Base-by-base conservation (phyloP, 1,139 yeast species). In the Geotrichum carabidarum region DNA sequence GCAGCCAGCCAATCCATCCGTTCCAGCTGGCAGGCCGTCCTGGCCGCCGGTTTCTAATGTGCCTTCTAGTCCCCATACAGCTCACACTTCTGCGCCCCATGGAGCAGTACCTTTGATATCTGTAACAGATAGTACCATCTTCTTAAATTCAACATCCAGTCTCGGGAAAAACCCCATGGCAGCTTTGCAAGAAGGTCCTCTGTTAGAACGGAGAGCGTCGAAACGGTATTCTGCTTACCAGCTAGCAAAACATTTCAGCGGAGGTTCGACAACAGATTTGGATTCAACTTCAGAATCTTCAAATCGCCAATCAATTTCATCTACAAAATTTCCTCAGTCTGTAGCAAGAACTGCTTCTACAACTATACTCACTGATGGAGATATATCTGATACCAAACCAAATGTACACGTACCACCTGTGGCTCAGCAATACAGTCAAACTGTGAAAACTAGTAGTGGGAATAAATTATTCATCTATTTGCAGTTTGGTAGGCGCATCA, bases 191-290 rank as follows among this genome's bases (percentile, higher is more conserved):
- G 81, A 83, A 48, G 88, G 91, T 1, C 86, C 86, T 55, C 85
- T 86, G 1, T 72, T 93, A 45, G 95, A 86, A 71, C 78, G 99
- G 60, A 79, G 97, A 58, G 99, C 98, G 0, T 90, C 97, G 0
- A 80, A 88, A 61, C 74, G 98, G 58, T 91, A 86, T 66, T 88
- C 96, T 31, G 96, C 97, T 0, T 91, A 90, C 61, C 98, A 91
- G 65, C 86, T 84, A 70, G 91, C 95, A 1, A 86, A 86, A 63
- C 76, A 87, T 22, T 77, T 89, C 0, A 83, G 80, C 60, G 66
- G 71, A 8, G 35, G 22, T n/a, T 27, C 17, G 8, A 9, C 34
- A 18, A 30, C 52, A 2, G 37, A 44, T 22, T 40, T 42, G 18
- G 53, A 44, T 41, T 45, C 43, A 8, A 45, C 53, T 22, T 46